phyloP scores from a whole-genome alignment of 176 grass and related monocot genomes.

The Paspalum notatum region DNA sequence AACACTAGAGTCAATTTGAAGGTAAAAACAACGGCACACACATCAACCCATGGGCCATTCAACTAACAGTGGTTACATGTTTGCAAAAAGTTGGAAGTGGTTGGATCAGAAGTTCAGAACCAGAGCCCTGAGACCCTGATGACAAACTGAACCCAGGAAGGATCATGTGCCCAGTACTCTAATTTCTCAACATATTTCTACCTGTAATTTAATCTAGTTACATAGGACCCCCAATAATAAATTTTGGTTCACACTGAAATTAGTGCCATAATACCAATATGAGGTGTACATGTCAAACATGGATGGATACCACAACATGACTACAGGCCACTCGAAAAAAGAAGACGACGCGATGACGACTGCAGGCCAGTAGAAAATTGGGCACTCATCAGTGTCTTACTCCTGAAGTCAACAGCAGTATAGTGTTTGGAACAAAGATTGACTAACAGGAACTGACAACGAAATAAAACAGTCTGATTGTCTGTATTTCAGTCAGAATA shows the following conservation, averaged over 20 bases:
- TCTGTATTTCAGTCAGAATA: not conserved
- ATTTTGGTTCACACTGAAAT: slow-evolving; percentile 1
- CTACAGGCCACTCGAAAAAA: no score
- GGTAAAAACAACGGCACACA: slow-evolving; percentile 9
- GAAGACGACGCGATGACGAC: no score
- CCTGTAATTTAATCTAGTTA: not conserved
- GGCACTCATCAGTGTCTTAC: not conserved
- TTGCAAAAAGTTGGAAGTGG: slow-evolving; percentile 31
- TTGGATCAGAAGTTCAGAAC: slow-evolving; percentile 40
- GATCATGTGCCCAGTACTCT: slow-evolving; percentile 26
- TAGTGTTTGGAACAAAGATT: slow-evolving; percentile 37
- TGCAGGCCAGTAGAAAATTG: not conserved
- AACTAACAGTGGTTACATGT: slow-evolving; percentile 46
- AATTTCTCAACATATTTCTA: not conserved
- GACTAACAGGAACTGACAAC: slow-evolving; percentile 1
- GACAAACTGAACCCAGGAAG: slow-evolving; percentile 21
- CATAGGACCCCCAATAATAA: not conserved
- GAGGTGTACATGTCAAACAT: not conserved
- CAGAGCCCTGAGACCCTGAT: not conserved
- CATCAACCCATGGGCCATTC: slow-evolving; percentile 23
- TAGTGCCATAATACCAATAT: not conserved
- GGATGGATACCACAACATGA: no score
- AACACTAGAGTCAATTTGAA: slow-evolving; percentile 20
- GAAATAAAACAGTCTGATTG: not conserved
- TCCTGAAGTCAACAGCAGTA: slow-evolving; percentile 1